Base-by-base conservation (phyloP, 2,329 filamentous ascomycete species). In the Penicillium sp. region DNA sequence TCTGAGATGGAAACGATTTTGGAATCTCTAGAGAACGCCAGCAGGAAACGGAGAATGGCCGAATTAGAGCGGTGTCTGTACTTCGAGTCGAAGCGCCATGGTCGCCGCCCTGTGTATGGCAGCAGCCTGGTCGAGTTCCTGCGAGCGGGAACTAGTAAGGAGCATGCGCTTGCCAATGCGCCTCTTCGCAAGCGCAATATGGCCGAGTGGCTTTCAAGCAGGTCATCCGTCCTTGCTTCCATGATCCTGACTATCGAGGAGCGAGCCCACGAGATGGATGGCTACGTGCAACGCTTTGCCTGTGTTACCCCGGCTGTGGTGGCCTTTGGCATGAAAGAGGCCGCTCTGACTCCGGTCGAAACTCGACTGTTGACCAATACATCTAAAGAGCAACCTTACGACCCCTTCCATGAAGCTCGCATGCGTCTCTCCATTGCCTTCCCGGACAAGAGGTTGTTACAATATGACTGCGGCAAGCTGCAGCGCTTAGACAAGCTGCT, bases 381-480 rank as follows among this genome's bases (percentile, higher is more conserved):
- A 57, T 77, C 78, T 7, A 75, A 76, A 48, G 72, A 77, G 51
- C 60, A 76, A 7, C 73, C 77, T 0, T 66, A 74, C 1, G 91
- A 98, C 59, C 88, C 90, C 1, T 96, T 93, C 76, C 93, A 98
- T 54, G 88, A 95, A 66, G 81, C 91, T 10, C 87, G 91, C 13
- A 93, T 95, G 78, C 84, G 89, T 15, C 75, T 94, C 11, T 94
- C 87, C 3, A 96, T 98, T 46, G 93, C 94, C 30, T 98, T 98
- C 62, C 93, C 94, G 0, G 93, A 98, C 64, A 95, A 90, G 62
- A 80, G 93, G 23, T 79, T 98, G n/a, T 73, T 98, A 1, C 91
- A 98, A 63, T 98, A 94, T 63, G 93, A 98, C 66, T 97, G 93
- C 59, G 93, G 93, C 54, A 98, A 98, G 65, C 78, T 98, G 3